phyloP scores from a whole-genome alignment of 2,329 filamentous ascomycete genomes.

The Fusarium sp. region DNA sequence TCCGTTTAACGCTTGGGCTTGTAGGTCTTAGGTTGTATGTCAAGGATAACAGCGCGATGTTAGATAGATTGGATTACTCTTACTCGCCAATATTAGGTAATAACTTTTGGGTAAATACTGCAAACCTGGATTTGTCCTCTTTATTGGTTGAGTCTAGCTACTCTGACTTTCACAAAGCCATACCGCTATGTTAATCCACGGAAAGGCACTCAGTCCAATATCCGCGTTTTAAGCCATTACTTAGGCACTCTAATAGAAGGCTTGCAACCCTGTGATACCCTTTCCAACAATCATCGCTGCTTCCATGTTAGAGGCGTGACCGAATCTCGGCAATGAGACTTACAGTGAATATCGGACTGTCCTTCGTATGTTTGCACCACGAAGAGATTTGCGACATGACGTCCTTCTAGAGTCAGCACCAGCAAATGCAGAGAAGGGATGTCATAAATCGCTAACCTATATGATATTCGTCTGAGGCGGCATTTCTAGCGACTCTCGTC shows the following conservation, averaged over 20 bases:
- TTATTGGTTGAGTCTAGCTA: neutral
- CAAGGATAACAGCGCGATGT: no score
- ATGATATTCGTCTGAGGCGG: slow-evolving; percentile 93
- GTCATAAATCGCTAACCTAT: slow-evolving; percentile 66
- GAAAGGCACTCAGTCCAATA: neutral
- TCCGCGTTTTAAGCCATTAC: neutral
- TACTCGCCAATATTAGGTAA: neutral
- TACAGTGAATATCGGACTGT: slow-evolving; percentile 95
- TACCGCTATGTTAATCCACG: neutral
- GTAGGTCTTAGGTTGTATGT: no score
- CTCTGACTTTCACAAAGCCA: neutral
- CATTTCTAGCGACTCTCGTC: slow-evolving; percentile 62
- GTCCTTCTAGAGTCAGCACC: slow-evolving; percentile 38
- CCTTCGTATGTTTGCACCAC: slow-evolving; percentile 98
- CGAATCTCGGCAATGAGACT: slow-evolving; percentile 51
- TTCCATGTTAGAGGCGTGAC: neutral
- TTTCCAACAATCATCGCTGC: neutral
- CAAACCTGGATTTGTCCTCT: no score
- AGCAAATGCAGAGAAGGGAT: neutral
- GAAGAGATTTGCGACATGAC: slow-evolving; percentile 94
- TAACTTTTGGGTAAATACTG: no score
- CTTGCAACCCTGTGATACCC: neutral
- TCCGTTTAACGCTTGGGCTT: neutral
- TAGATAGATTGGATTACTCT: neutral
- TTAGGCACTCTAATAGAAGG: neutral